Evolutionary conservation across 2,329 filamentous ascomycete genomes (phyloP).

Genomic region (Cytospora mali): DNA sequence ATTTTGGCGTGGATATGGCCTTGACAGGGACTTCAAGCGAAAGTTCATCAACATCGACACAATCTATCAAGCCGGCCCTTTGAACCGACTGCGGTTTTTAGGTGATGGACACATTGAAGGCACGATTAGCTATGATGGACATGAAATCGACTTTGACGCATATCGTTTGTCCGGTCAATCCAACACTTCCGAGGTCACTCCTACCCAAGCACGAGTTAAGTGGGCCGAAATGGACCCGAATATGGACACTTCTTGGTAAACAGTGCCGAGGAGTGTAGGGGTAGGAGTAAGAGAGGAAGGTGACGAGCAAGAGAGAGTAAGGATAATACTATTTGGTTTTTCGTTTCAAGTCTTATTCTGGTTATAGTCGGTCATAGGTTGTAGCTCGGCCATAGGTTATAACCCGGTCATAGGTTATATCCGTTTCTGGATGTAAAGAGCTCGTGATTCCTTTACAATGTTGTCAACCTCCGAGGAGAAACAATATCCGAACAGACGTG

Average conservation of each 20-base stretch:
- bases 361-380: neutral
- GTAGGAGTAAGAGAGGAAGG: neutral
- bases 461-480: neutral
- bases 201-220: constrained; percentile 15
- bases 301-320: neutral
- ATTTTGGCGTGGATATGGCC: constrained; percentile 42
- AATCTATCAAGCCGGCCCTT: constrained; percentile 33
- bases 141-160: constrained; percentile 35
- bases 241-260: neutral
- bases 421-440: neutral
- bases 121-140: neutral
- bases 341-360: neutral
- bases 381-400: neutral
- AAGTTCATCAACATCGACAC: constrained; percentile 18
- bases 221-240: constrained; percentile 4
- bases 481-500: neutral
- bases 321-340: neutral
- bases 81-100: constrained; percentile 42
- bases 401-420: neutral
- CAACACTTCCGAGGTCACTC: constrained; percentile 24
- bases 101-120: constrained; percentile 42
- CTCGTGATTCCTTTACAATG: neutral
- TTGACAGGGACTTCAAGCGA: constrained; percentile 33
- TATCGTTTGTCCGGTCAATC: constrained; percentile 32
- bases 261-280: neutral